Percentiles rank a stretch among this genome's conserved stretches.
Conservation (phyloP, 1,284 basidiomycete species). For the Baeospora myosura region DNA sequence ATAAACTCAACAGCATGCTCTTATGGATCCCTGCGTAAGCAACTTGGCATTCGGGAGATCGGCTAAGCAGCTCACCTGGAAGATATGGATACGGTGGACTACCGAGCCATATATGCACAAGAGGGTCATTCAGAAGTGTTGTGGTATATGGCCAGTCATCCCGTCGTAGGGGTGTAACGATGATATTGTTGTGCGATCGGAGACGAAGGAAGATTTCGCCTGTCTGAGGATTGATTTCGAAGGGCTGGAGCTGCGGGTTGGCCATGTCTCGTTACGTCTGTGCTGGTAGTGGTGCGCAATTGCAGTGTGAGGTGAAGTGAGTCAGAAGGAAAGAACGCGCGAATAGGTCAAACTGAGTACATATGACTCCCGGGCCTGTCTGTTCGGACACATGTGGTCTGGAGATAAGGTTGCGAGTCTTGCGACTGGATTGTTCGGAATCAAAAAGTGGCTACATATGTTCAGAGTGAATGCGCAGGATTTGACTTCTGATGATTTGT, state of each 20-base stretch:
- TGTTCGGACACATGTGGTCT: not conserved
- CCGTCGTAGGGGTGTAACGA: constrained; percentile 49
- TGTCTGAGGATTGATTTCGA: constrained; percentile 36
- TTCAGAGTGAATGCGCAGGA: too few relatives aligned
- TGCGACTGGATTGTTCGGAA: not conserved
- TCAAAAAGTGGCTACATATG: too few relatives aligned
- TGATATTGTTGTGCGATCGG: constrained; percentile 41
- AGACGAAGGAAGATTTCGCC: constrained; percentile 49
- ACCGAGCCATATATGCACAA: constrained; percentile 37
- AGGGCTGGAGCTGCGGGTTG: constrained; percentile 26
- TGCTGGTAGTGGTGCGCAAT: not conserved
- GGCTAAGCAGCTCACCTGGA: constrained; percentile 31
- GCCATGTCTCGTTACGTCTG: not conserved
- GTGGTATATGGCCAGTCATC: constrained; percentile 33
- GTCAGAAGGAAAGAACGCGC: too few relatives aligned
- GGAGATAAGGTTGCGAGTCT: not conserved
- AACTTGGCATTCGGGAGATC: too few relatives aligned
- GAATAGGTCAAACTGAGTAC: not conserved
- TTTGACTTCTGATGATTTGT: too few relatives aligned
- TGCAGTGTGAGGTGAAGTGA: not conserved
- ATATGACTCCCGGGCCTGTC: not conserved
- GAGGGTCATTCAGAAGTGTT: constrained; percentile 41
- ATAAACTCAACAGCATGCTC: too few relatives aligned
- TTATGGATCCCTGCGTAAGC: too few relatives aligned
- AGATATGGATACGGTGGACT: constrained; percentile 48